Evolutionary conservation across 2,329 filamentous ascomycete genomes (phyloP).

Genomic region (Reticulascus tulasneorum): DNA sequence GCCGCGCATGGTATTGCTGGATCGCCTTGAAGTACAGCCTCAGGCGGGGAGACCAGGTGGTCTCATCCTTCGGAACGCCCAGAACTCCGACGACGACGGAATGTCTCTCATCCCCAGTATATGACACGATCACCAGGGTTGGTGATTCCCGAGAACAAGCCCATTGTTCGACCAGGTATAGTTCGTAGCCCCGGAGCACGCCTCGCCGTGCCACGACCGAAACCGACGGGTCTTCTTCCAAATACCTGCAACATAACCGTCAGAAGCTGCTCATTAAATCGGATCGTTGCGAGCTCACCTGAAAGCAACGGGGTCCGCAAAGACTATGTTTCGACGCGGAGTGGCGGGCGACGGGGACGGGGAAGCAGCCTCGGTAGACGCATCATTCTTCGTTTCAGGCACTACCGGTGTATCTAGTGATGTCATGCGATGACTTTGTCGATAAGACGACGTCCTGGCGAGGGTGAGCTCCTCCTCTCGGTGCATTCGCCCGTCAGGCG

Average conservation of each 20-base stretch:
- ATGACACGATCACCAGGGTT: conserved; percentile 87
- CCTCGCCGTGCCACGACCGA: conserved; percentile 68
- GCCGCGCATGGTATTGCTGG: conserved; percentile 77
- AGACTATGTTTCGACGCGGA: conserved; percentile 44
- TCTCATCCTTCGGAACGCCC: conserved; percentile 75
- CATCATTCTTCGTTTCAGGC: conserved; percentile 8
- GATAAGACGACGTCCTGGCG: conserved; percentile 25
- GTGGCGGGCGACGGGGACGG: conserved; percentile 19
- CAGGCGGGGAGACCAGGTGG: conserved; percentile 72
- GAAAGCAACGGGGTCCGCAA: conserved; percentile 56
- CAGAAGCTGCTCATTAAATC: not conserved
- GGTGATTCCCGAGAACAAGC: conserved; percentile 87
- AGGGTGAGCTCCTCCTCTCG: conserved; percentile 35
- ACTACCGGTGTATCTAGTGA: conserved; percentile 11
- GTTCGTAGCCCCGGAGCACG: conserved; percentile 76
- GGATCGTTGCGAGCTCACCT: conserved; percentile 31
- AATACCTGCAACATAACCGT: conserved; percentile 48
- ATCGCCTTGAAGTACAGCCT: conserved; percentile 83
- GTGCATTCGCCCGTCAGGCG: conserved; percentile 25
- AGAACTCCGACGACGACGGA: conserved; percentile 76
- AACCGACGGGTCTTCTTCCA: conserved; percentile 80
- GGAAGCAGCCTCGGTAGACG: conserved; percentile 7
- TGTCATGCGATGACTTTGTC: conserved; percentile 17
- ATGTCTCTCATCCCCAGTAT: conserved; percentile 81
- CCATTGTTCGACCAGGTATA: conserved; percentile 97